Conservation (phyloP, 805 yeast species). For the Metschnikowia similis region DNA sequence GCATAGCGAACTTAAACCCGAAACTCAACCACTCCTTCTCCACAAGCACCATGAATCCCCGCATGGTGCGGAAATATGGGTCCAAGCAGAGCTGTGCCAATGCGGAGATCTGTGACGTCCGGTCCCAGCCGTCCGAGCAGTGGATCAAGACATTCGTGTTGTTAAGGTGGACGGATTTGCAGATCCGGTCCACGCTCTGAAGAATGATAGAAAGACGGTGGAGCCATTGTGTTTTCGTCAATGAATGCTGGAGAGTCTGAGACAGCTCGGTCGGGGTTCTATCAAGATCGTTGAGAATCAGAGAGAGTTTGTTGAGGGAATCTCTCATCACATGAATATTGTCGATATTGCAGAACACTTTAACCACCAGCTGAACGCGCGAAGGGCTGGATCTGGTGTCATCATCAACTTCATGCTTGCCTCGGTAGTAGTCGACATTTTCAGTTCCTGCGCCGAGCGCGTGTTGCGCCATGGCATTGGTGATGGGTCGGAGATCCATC, state of each 20-base stretch:
- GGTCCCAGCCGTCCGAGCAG: conserved; percentile 98
- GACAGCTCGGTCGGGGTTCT: conserved; percentile 35
- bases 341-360: conserved; percentile 84
- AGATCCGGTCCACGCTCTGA: conserved; percentile 70
- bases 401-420: conserved; percentile 11
- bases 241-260: conserved; percentile 41
- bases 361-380: conserved; percentile 42
- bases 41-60: conserved; percentile 79
- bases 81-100: conserved; percentile 83
- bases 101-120: conserved; percentile 87
- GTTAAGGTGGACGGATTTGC: conserved; percentile 77
- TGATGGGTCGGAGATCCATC: conserved; percentile 87
- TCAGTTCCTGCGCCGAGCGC: conserved; percentile 99
- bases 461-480: conserved; percentile 94
- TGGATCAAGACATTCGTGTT: conserved; percentile 81
- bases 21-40: conserved; percentile 96
- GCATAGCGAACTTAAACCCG: conserved; percentile 84
- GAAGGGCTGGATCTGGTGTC: conserved; percentile 8
- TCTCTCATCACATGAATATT: conserved; percentile 95
- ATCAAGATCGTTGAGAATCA: conserved; percentile 66
- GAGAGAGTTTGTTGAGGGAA: conserved; percentile 59
- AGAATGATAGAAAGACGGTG: conserved; percentile 64
- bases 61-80: conserved; percentile 81
- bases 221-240: conserved; percentile 75
- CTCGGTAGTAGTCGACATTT: conserved; percentile 78